Percentiles rank a stretch among this genome's conserved stretches.
These are phyloP conservation scores for Pterocarpus santalinus DNA, from an alignment of 306 rosid genomes.

Conservation along the genomic window DNA sequence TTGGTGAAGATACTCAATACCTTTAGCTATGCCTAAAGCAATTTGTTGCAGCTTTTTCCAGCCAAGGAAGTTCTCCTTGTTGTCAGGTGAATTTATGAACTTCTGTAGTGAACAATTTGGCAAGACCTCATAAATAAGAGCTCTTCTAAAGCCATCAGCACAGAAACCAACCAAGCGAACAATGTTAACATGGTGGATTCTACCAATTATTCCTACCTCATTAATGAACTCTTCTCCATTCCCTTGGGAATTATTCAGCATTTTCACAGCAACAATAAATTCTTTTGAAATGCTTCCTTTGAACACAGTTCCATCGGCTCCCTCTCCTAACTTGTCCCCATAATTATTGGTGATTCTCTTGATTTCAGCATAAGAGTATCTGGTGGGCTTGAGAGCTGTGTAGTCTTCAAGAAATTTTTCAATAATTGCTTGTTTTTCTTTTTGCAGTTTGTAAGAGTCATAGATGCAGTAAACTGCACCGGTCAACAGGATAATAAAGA, in stretches of 20 bases:
- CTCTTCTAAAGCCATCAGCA: conserved; percentile 53
- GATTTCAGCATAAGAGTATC: conserved; percentile 54
- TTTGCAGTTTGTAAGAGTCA: background rate
- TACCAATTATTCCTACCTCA: conserved; percentile 54
- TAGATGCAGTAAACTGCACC: conserved; percentile 22
- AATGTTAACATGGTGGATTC: conserved; percentile 58
- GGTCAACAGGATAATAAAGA: background rate
- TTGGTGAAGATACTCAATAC: conserved; percentile 60
- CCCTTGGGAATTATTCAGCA: conserved; percentile 25
- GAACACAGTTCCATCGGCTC: conserved; percentile 55
- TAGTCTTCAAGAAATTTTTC: conserved; percentile 54
- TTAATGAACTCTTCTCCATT: conserved; percentile 50
- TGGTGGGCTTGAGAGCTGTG: conserved; percentile 50
- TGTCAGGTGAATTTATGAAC: conserved; percentile 24
- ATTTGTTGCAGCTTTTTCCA: conserved; percentile 49
- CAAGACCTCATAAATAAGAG: conserved; percentile 54
- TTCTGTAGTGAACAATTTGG: conserved; percentile 53
- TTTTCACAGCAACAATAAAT: conserved; percentile 44
- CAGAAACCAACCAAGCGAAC: conserved; percentile 59
- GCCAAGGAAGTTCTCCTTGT: conserved; percentile 34
- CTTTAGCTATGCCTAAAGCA: conserved; percentile 54
- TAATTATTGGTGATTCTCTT: conserved; percentile 54
- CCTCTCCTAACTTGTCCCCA: conserved; percentile 52
- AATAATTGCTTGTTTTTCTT: conserved; percentile 34
- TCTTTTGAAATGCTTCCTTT: conserved; percentile 49